Evolutionary conservation across 345 rosid genomes (phyloP).

Genomic region (Gossypium longicalyx): DNA sequence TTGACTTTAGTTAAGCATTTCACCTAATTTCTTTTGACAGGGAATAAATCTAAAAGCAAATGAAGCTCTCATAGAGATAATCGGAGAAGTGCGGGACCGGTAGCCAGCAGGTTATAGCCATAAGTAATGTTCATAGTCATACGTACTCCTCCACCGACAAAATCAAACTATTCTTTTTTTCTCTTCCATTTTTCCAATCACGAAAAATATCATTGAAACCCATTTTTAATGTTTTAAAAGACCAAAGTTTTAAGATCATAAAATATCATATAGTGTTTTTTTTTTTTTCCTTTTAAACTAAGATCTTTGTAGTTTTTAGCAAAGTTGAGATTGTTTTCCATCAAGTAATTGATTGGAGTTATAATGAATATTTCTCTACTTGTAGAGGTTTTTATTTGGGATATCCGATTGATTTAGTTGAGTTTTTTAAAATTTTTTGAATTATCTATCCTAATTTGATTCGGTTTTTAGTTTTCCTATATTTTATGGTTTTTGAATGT

Average conservation of each 20-base stretch:
- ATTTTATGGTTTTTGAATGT: too few relatives aligned
- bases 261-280: background rate
- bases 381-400: background rate
- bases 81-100: background rate
- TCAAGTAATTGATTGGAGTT: background rate
- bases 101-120: background rate
- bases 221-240: background rate
- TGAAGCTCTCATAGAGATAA: background rate
- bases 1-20: too few relatives aligned
- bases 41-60: background rate
- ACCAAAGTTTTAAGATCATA: too few relatives aligned
- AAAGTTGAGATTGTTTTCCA: background rate
- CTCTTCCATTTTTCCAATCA: background rate
- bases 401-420: too few relatives aligned
- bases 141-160: conserved; percentile 18
- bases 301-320: background rate
- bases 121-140: background rate
- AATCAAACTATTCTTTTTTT: background rate
- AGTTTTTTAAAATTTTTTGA: too few relatives aligned
- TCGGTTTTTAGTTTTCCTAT: too few relatives aligned
- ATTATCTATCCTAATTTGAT: too few relatives aligned
- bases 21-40: conserved; percentile 14
- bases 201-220: conserved; percentile 7
- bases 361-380: background rate
- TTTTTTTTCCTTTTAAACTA: background rate